Percentiles rank a stretch among this genome's conserved stretches.
Conservation (phyloP, 495 filamentous ascomycete species). For the Penicillium angulare region DNA sequence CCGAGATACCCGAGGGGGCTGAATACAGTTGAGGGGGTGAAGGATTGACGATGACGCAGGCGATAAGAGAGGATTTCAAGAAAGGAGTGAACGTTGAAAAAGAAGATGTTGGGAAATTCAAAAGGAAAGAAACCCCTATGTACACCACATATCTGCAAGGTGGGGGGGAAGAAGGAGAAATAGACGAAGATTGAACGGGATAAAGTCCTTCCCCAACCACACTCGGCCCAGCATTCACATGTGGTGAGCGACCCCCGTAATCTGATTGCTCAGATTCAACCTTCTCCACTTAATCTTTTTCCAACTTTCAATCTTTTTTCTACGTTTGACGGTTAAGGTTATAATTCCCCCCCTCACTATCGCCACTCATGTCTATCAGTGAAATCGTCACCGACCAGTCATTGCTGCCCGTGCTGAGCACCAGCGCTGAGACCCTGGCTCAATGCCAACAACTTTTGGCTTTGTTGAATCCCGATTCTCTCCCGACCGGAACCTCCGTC, state of each 20-base stretch:
- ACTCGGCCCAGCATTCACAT: conserved; percentile 19
- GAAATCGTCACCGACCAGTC: conserved; percentile 68
- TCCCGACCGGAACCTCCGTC: conserved; percentile 31
- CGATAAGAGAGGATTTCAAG: no score
- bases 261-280: conserved; percentile 20
- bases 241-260: conserved; percentile 1
- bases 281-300: not conserved
- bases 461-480: conserved; percentile 47
- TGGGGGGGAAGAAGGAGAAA: conserved; percentile 6
- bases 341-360: no score
- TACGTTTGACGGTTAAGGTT: no score
- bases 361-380: conserved; percentile 48
- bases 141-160: conserved; percentile 8
- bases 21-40: no score
- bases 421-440: conserved; percentile 65
- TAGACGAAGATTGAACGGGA: conserved; percentile 4
- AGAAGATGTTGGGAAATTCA: not conserved
- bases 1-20: no score
- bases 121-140: conserved; percentile 8
- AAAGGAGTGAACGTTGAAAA: not conserved
- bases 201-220: conserved; percentile 24
- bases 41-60: no score
- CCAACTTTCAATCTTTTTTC: not conserved
- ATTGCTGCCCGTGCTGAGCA: conserved; percentile 67
- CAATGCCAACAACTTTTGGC: conserved; percentile 74